These are phyloP conservation scores for Lanmaoa rubissima DNA, from an alignment of 768 basidiomycete genomes.

Conservation along the genomic window DNA sequence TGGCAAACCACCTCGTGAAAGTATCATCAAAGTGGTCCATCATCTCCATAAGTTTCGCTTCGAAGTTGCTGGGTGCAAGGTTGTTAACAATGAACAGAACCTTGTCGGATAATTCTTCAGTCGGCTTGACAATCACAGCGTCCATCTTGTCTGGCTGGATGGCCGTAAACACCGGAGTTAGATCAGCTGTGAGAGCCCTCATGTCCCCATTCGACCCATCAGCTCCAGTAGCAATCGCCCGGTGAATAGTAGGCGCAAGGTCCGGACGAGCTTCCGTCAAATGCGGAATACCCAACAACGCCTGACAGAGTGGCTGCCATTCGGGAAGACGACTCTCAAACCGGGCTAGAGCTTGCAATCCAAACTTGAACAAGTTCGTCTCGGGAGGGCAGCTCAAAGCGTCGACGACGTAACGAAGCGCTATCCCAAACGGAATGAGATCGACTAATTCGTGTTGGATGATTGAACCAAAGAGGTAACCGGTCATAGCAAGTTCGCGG, in stretches of 20 bases:
- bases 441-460: conserved; percentile 94
- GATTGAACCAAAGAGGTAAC: conserved; percentile 92
- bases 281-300: conserved; percentile 82
- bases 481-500: conserved; percentile 94
- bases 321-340: conserved; percentile 87
- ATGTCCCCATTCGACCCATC: conserved; percentile 44
- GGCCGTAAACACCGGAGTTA: conserved; percentile 65
- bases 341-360: conserved; percentile 82
- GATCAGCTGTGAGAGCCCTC: conserved; percentile 40
- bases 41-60: conserved; percentile 85
- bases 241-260: conserved; percentile 65
- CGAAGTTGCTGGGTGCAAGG: conserved; percentile 91
- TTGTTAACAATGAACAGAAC: conserved; percentile 99
- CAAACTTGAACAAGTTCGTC: conserved; percentile 93
- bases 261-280: conserved; percentile 85
- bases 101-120: conserved; percentile 86
- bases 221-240: conserved; percentile 57
- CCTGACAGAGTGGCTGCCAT: conserved; percentile 91
- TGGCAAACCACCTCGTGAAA: conserved; percentile 93
- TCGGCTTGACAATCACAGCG: conserved; percentile 63
- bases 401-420: conserved; percentile 94
- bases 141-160: conserved; percentile 71
- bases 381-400: conserved; percentile 89
- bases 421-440: conserved; percentile 91
- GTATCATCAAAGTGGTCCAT: conserved; percentile 76